These are phyloP conservation scores for Pseudonitzschia delicatissima DNA, from an alignment of 108 stramenopile genomes.

Conservation along the genomic window DNA sequence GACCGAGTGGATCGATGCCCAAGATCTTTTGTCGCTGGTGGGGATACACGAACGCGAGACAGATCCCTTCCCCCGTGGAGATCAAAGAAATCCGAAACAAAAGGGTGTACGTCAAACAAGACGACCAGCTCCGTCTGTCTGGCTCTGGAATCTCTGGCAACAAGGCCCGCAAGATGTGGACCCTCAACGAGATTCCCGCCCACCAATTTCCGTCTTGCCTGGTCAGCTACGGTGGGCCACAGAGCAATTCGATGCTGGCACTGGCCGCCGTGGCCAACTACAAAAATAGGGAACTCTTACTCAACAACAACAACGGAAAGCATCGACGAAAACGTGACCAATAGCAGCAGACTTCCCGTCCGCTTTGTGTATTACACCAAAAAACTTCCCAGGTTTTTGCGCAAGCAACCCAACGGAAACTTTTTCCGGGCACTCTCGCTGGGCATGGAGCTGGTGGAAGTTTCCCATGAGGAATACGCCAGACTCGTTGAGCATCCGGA, in stretches of 20 bases:
- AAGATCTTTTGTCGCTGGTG: not conserved
- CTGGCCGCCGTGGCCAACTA: constrained; percentile 80
- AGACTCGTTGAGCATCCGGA: constrained; percentile 64
- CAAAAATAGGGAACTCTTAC: constrained; percentile 48
- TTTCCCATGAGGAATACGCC: constrained; percentile 59
- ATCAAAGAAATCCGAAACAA: constrained; percentile 47
- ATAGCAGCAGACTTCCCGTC: constrained; percentile 19
- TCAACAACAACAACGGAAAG: not conserved
- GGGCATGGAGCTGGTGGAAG: constrained; percentile 82
- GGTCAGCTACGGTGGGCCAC: constrained; percentile 90
- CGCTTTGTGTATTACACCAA: constrained; percentile 91
- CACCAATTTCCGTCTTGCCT: constrained; percentile 64
- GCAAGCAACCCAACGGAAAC: constrained; percentile 83
- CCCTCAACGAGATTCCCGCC: constrained; percentile 52
- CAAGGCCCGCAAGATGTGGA: constrained; percentile 80
- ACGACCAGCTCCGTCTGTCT: constrained; percentile 63
- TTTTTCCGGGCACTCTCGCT: constrained; percentile 69
- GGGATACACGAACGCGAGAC: not conserved
- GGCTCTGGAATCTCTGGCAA: constrained; percentile 75
- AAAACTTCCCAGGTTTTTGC: constrained; percentile 77
- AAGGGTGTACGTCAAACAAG: constrained; percentile 69
- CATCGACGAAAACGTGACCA: not conserved
- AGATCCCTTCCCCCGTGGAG: constrained; percentile 59
- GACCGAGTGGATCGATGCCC: not conserved
- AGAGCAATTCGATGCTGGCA: constrained; percentile 92